Evolutionary conservation across 2,329 filamentous ascomycete genomes (phyloP), one percentile per base, ranked within the genome.

Genomic region (Aspergillus versicolor): DNA sequence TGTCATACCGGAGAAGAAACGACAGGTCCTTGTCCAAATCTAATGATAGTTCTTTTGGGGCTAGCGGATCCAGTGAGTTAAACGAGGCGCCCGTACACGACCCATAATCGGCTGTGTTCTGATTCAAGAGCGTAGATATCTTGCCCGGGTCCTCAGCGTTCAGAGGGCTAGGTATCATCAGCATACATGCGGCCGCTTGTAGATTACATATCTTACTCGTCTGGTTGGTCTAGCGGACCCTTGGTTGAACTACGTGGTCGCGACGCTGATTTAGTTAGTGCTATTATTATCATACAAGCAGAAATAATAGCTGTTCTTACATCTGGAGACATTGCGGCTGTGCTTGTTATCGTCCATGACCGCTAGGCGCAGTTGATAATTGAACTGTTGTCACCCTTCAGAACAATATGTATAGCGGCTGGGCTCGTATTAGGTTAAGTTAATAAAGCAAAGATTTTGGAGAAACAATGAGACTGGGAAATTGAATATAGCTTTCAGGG

Each of bases 1-100:
- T 88, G 62, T 91, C 85, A 3, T 90, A 87, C 19, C 88, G 85
- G 11, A 94, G 83, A 45, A 97, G 85, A 71, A 89, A 93, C 17
- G 87, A 85, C 64, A 96, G 89, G 76, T 96, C 88, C 67, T 90
- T 89, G 37, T 78, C 73, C n/a, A 79, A 71, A 11, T 75, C 66
- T 56, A 77, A 71, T 44, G 71, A 58, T 49, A 74, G 61, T 17
- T 72, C 65, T 54, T 67, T 64, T 65, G 70, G 60, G 56, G 66
- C 65, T 27, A 74, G 60, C 22, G 71, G 68, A 51, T 78, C 71
- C 56, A 76, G 67, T 56, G 67, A 67, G 38, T 62, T 68, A 45
- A 70, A 71, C 22, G 70, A 69, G 59, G 64, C 65, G 41, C 67
- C 65, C 17, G 63, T 64, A 50, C 67, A 62, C 17, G 56, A 48